Evolutionary conservation across 2,329 filamentous ascomycete genomes (phyloP), one percentile per base, ranked within the genome.

Genomic region (Cercospora sp.): DNA sequence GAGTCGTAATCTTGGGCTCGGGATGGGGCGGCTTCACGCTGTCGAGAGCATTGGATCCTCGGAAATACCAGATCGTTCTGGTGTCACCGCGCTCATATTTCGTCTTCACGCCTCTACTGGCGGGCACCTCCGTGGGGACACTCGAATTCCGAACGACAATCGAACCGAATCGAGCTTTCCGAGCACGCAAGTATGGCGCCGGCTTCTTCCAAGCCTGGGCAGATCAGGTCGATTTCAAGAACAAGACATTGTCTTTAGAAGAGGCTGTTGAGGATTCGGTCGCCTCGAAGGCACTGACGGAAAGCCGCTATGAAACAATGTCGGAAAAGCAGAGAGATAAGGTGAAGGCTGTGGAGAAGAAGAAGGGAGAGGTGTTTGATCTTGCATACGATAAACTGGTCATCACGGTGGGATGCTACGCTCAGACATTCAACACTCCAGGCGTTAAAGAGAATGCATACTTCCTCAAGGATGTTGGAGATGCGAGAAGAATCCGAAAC

Each of bases 41-140:
- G 45, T 91, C 92, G 5, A 86, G 91, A 24, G 86, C 86, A 5
- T 85, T 97, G 37, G 89, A 92, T 58, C 84, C 88, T 1, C 85
- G 85, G 16, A 90, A 89, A 72, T 92, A 89, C 74, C 88, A 91
- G 72, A 87, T 90, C 9, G 85, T 95, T 16, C 85, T 97, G 73
- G 88, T 97, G 67, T 96, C 92, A 0, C 93, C 93, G 8, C 88
- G 93, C 10, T 93, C 92, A 0, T 95, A 97, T 80, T 97, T 97
- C 74, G 92, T 94, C 77, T 97, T 97, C 79, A 97, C 82, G 0
- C 93, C 93, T 2, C 85, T 97, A 1, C 87, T 97, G 1, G 94
- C 92, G 1, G 92, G 91, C 1, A 92, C 93, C 0, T 88, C 93
- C 0, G 91, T 94, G 3, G 93, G 94, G 3, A 97, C 93, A 0